Evolutionary conservation across 345 rosid species (phyloP), one percentile per base, ranked within the genome.

Genomic region (Cardiospermum halicacabum): DNA sequence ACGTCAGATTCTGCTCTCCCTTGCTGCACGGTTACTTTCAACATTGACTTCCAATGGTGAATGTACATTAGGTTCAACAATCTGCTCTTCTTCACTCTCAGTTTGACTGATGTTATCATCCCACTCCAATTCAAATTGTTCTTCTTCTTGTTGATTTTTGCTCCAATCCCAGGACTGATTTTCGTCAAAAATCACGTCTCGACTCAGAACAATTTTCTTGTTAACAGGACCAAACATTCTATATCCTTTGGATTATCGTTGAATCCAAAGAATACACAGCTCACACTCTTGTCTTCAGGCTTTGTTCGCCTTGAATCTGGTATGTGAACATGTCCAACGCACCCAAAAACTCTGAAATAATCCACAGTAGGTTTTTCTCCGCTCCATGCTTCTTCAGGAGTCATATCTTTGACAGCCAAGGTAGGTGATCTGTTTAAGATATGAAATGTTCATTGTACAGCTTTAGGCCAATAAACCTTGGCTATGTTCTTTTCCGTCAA

Each of bases 251-350:
- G 48, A 22, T 9, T 10, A 0, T 42, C 56, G 10, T 47, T 39
- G 0, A n/a, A 1, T 0, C 47, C 40, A 0, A 32, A 18, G 0
- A 11, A 26, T 0, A 32, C 11, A 5, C 18, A 31, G 11, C 6
- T 25, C 2, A 30, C 1, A 53, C 31, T 19, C 28, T 60, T 25
- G 1, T 21, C 16, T 2, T 21, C 32, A 0, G 42, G 50, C 10
- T 60, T 60, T n/a, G 69, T 69, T 32, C 71, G 53, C 25, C 18
- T 40, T 2, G 15, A 22, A 7, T 51, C 30, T 0, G 67, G 62
- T 7, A 69, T 12, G 3, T 69, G 72, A 0, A 30, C 36, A 43
- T 62, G 45, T 2, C 42, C 59, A 3, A 69, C 26, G n/a, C 54
- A 61, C 0, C 67, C n/a, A n/a, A 61, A 4, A 69, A 69, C 11